A percentile compares a stretch with the other conserved stretches of the same genome.
Conservation (phyloP, 768 basidiomycete species). For the Mycena kentingensis region DNA sequence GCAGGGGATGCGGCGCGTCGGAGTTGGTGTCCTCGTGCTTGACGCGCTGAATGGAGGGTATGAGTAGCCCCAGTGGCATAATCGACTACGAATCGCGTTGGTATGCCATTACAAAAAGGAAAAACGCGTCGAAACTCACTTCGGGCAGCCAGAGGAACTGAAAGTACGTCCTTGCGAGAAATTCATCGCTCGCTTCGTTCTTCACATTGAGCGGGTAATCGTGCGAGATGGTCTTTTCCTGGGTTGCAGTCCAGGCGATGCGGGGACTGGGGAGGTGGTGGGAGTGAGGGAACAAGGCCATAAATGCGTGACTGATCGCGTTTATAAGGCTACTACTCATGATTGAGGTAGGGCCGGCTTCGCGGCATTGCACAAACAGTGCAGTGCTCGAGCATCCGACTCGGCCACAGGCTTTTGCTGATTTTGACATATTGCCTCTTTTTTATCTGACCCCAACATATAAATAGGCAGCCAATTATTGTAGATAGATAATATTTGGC, state of each 20-base stretch:
- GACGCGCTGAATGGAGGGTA: slow-evolving; percentile 60
- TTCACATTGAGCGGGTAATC: slow-evolving; percentile 58
- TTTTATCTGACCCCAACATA: too few species aligned
- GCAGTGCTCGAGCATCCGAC: too few species aligned
- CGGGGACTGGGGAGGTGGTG: slow-evolving; percentile 4
- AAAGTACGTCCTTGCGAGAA: slow-evolving; percentile 64
- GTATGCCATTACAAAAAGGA: slow-evolving; percentile 2
- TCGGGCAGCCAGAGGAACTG: slow-evolving; percentile 81
- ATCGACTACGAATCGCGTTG: slow-evolving; percentile 52
- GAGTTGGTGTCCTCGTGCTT: slow-evolving; percentile 35
- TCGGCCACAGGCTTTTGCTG: too few species aligned
- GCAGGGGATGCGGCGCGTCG: slow-evolving; percentile 52
- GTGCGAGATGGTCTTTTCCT: slow-evolving; percentile 57
- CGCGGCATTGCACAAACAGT: too few species aligned
- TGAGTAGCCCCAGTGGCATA: slow-evolving; percentile 62
- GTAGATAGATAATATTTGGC: too few species aligned
- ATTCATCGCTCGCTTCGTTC: slow-evolving; percentile 55
- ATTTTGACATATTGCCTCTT: too few species aligned
- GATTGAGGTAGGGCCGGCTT: too few species aligned
- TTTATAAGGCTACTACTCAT: too few species aligned
- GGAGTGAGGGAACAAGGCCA: slow-evolving; percentile 7
- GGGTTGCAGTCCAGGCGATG: slow-evolving; percentile 52
- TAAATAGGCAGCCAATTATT: too few species aligned
- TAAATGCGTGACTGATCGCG: too few species aligned
- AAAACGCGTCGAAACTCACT: slow-evolving; percentile 37